phyloP scores from a whole-genome alignment of 768 basidiomycete species.

The Calocera cornea region DNA sequence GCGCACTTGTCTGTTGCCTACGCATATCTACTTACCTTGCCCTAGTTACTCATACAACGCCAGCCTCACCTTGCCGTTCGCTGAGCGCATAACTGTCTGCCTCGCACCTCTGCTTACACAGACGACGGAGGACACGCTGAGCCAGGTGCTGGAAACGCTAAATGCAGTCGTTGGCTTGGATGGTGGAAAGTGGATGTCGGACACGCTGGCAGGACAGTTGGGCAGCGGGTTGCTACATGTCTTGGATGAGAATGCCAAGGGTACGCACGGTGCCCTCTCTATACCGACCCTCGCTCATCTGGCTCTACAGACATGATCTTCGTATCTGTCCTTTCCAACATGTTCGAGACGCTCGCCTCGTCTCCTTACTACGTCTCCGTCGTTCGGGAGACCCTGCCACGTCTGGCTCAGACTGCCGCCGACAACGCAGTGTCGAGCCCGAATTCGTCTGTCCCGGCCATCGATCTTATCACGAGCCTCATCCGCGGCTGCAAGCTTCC shows the following conservation, averaged over 20 bases:
- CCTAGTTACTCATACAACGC: conserved; percentile 29
- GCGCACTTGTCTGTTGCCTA: conserved; percentile 17
- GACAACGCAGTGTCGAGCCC: conserved; percentile 48
- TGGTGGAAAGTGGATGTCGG: conserved; percentile 56
- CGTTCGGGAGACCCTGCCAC: conserved; percentile 58
- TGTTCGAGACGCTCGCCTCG: conserved; percentile 54
- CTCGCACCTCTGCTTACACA: conserved; percentile 70
- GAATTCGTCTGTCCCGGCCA: conserved; percentile 55
- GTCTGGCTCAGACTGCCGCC: conserved; percentile 50
- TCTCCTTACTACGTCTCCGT: conserved; percentile 60
- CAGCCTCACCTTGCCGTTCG: conserved; percentile 46
- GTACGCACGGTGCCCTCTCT: conserved; percentile 27
- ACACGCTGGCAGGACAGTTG: conserved; percentile 50
- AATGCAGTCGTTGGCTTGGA: conserved; percentile 65
- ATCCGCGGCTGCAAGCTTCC: conserved; percentile 46
- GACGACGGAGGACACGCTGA: conserved; percentile 77
- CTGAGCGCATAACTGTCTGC: conserved; percentile 60
- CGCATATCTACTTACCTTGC: background rate
- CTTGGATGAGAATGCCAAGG: conserved; percentile 79
- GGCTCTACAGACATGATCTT: conserved; percentile 65
- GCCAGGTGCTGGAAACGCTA: conserved; percentile 75
- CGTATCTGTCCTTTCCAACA: conserved; percentile 69
- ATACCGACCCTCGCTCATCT: background rate
- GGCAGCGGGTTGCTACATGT: conserved; percentile 57
- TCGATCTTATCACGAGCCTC: conserved; percentile 67